Evolutionary conservation across 192 early-diverging fungal genomes (phyloP).

Genomic region (Globomyces pollinis-pini): DNA sequence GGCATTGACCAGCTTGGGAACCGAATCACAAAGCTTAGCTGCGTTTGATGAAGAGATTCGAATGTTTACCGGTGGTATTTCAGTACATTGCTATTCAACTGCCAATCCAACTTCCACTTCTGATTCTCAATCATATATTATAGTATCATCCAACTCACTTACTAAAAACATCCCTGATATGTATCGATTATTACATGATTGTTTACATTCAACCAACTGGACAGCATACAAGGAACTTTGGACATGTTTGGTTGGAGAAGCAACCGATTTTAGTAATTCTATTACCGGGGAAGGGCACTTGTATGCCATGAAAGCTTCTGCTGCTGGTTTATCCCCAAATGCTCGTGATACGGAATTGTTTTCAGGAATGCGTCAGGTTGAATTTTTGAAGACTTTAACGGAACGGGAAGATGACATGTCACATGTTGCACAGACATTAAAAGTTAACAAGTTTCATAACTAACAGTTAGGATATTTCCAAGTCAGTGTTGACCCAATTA

Average conservation of each 20-base stretch:
- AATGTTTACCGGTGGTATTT: constrained; percentile 76
- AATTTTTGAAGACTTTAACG: constrained; percentile 66
- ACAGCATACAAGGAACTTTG: constrained; percentile 55
- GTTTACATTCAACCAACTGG: constrained; percentile 51
- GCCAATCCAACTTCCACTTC: neutral
- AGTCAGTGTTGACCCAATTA: neutral
- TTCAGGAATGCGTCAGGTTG: constrained; percentile 60
- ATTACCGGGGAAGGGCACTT: constrained; percentile 76
- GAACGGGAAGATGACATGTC: constrained; percentile 51
- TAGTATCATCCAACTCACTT: constrained; percentile 19
- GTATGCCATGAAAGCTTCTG: constrained; percentile 54
- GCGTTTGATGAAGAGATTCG: constrained; percentile 84
- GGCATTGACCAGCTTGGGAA: constrained; percentile 35
- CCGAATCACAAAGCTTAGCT: constrained; percentile 45
- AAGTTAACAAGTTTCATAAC: no score
- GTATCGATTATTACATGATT: neutral
- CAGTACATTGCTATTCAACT: constrained; percentile 43
- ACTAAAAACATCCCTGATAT: neutral
- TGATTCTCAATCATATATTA: neutral
- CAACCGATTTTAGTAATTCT: constrained; percentile 66
- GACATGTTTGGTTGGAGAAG: constrained; percentile 64
- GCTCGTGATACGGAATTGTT: constrained; percentile 43
- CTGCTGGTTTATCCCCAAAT: constrained; percentile 49
- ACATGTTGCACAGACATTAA: neutral
- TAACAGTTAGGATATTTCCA: neutral